Evolutionary conservation across 2,329 filamentous ascomycete species (phyloP).

Genomic region (Moelleriella libera): DNA sequence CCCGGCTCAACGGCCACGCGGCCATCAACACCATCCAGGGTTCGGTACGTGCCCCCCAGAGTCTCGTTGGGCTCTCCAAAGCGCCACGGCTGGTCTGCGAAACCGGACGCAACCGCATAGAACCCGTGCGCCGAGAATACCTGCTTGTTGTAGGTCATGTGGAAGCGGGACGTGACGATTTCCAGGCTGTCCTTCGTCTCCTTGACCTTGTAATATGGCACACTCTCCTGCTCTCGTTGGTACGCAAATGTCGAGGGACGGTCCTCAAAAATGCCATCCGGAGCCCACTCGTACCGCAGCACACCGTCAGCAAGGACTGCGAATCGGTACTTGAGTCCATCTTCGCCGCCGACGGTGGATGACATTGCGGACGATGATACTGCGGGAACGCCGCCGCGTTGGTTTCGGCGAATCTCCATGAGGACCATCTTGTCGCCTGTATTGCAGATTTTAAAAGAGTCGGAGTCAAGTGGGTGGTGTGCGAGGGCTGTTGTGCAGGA

Average conservation of each 20-base stretch:
- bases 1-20: constrained; percentile 33
- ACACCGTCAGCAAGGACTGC: constrained; percentile 41
- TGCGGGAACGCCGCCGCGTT: background rate
- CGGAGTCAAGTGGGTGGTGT: too few relatives aligned
- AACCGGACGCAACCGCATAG: constrained; percentile 24
- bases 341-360: constrained; percentile 7
- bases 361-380: background rate
- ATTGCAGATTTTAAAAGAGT: too few relatives aligned
- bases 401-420: background rate
- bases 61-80: constrained; percentile 30
- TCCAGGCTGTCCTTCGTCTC: constrained; percentile 32
- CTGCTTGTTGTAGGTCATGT: constrained; percentile 43
- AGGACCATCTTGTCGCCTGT: background rate
- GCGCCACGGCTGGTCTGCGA: constrained; percentile 27
- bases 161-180: constrained; percentile 40
- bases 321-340: constrained; percentile 35
- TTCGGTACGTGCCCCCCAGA: constrained; percentile 35
- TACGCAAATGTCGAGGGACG: constrained; percentile 48
- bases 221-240: constrained; percentile 28
- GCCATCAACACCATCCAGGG: constrained; percentile 38
- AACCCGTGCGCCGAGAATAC: constrained; percentile 37
- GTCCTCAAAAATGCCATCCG: constrained; percentile 46
- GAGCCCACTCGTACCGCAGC: constrained; percentile 47
- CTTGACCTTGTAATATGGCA: constrained; percentile 29
- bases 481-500: too few relatives aligned